These are phyloP conservation scores for Cubamyces sp. DNA, from an alignment of 768 basidiomycete species.

Conservation along the genomic window DNA sequence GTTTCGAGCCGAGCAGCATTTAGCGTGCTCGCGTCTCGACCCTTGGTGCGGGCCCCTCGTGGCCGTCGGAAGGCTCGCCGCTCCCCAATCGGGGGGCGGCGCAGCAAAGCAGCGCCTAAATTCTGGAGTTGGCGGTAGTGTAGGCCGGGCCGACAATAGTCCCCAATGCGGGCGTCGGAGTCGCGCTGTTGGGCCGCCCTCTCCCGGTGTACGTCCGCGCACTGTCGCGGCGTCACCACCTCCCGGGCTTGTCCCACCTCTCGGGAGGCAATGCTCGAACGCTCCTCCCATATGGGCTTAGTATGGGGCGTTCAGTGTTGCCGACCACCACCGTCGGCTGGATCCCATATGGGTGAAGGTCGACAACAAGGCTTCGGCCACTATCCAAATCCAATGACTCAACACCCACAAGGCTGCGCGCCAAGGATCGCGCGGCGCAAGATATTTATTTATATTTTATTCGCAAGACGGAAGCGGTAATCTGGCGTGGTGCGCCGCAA, in stretches of 20 bases:
- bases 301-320: not conserved
- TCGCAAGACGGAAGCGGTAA: no score
- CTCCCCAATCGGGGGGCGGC: not conserved
- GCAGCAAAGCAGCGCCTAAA: not conserved
- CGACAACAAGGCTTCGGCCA: not conserved
- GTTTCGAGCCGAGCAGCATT: not conserved
- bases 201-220: not conserved
- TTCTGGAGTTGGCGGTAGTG: not conserved
- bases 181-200: slow-evolving; percentile 1
- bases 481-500: no score
- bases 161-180: not conserved
- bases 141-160: not conserved
- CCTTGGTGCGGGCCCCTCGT: slow-evolving; percentile 1
- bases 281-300: no score
- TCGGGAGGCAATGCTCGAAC: not conserved
- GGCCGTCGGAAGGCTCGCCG: slow-evolving; percentile 7
- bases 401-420: not conserved
- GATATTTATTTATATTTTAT: no score
- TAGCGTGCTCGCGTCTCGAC: not conserved
- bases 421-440: no score
- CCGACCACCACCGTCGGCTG: not conserved
- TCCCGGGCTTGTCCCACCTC: no score
- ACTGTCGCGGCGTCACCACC: not conserved
- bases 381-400: not conserved
- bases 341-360: not conserved